phyloP scores from a whole-genome alignment of 108 stramenopile genomes.

The Pseudonitzschia multistriata region DNA sequence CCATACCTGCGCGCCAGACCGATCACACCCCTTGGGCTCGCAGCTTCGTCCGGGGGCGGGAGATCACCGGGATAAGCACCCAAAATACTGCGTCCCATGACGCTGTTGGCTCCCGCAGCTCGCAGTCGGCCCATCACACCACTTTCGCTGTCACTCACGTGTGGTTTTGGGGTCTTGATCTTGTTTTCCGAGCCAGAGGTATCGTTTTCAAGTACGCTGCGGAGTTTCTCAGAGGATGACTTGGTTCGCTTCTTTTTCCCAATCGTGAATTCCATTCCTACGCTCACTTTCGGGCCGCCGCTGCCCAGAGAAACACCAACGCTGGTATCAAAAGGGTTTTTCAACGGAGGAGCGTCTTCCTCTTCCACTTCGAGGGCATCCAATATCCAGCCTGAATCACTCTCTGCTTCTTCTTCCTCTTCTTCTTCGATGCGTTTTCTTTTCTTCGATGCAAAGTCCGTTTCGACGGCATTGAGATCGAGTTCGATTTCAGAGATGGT shows the following conservation, averaged over 20 bases:
- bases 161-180: constrained; percentile 22
- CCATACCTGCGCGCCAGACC: constrained; percentile 67
- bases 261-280: constrained; percentile 25
- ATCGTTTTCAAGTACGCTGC: not conserved
- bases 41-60: constrained; percentile 63
- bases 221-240: not conserved
- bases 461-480: not conserved
- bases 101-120: constrained; percentile 55
- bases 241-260: constrained; percentile 14
- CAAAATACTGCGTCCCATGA: constrained; percentile 43
- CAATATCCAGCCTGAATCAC: constrained; percentile 42
- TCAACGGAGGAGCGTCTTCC: not conserved
- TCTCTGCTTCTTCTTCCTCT: constrained; percentile 29
- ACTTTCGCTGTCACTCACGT: constrained; percentile 45
- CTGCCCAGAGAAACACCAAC: constrained; percentile 17
- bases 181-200: not conserved
- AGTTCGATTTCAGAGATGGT: constrained; percentile 19
- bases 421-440: not conserved
- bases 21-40: constrained; percentile 46
- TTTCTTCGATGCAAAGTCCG: not conserved
- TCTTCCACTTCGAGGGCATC: constrained; percentile 24
- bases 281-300: constrained; percentile 17
- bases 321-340: constrained; percentile 1
- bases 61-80: constrained; percentile 88
- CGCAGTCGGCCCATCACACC: constrained; percentile 69